Base-by-base conservation (phyloP, 768 basidiomycete species). In the Neoboletus subvelutipes region DNA sequence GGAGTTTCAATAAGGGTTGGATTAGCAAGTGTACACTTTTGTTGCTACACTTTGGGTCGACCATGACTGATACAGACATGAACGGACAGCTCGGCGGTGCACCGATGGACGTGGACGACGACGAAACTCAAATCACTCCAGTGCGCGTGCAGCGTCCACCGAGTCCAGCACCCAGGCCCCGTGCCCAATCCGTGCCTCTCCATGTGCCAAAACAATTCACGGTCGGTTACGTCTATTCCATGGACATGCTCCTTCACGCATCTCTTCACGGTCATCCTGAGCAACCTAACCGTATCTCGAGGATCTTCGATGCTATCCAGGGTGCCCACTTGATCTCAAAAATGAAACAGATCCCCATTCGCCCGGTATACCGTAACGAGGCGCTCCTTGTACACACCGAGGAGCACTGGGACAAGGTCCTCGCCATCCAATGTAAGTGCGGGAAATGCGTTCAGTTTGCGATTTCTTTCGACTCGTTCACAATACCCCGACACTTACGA, bases 371-470 rank as follows among this genome's bases (percentile, higher is more conserved):
- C 42, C 83, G 82, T 58, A 81, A 87, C 31, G 95, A 98, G 74
- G 90, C 86, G 13, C 73, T 92, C 55, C 84, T 98, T 24, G 94
- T 98, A 5, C 97, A 99, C 72, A 88, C 86, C 45, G 86, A 90
- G 64, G 90, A 89, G 49, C 90, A 93, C 61, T 98, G 95, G 94
- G 83, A 94, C 60, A 92, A 91, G 73, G 88, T 98, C 22, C 77
- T 88, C 56, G 86, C 84, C 24, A 86, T 94, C 26, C 86, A 87
- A 73, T 78, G 94, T 95, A 72, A 76, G 90, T 80, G 29, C 56
- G 28, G 24, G 52, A 37, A 55, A 51, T 34, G 31, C 42, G 34
- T 34, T 36, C 31, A 40, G 46, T 26, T 6, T 54, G 31, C 55
- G 33, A 22, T 60, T 50, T 52, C 51, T 46, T 53, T 57, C 46